Base-by-base conservation (phyloP, 148 eudicot species). In the Amaranthus cruentus region DNA sequence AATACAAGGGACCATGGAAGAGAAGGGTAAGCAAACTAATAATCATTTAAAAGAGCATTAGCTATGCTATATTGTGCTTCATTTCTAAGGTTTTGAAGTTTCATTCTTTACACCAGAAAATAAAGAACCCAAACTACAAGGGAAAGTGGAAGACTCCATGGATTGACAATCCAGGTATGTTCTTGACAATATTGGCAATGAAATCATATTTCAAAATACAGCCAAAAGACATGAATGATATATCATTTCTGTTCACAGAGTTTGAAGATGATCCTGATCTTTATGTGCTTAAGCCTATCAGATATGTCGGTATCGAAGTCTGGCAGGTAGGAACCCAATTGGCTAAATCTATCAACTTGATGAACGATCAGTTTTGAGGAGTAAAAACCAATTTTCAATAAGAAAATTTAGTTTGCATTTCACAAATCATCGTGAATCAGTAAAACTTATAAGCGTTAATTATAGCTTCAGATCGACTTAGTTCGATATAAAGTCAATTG, bases 261-360 rank as follows among this genome's bases (percentile, higher is more conserved):
- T 95, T 95, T 64, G 97, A 95, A 84, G 99, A 95, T 81, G 99
- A 91, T 79, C 99, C 99, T 47, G 97, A 95, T 76, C 87, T 95
- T 56, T 95, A 95, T 82, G 99, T 95, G 51, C 74, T 91, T 73
- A 91, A 86, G 85, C 93, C 97, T 50, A 88, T 88, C 75, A 88
- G 92, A 73, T 95, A 95, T 78, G 93, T 95, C 47, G 99, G 99
- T 50, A 90, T 95, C 11, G 99, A 95, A 84, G 93, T 91, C 73
- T 95, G 99, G 99, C 99, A 95, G 91, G 98, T 90, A 78, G 9
- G 73, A 82, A 65, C 3, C 53, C 66, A 28, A 28, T 0, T 28
- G 38, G 38, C 38, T 28, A 28, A 62, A 13, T 15, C 55, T 38
- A 15, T 60, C 9, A 68, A 65, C 11, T 67, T 43, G n/a, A 43